Evolutionary conservation across 805 yeast species (phyloP), one percentile per base, ranked within the genome.

Genomic region (Sungouiella thailandica): DNA sequence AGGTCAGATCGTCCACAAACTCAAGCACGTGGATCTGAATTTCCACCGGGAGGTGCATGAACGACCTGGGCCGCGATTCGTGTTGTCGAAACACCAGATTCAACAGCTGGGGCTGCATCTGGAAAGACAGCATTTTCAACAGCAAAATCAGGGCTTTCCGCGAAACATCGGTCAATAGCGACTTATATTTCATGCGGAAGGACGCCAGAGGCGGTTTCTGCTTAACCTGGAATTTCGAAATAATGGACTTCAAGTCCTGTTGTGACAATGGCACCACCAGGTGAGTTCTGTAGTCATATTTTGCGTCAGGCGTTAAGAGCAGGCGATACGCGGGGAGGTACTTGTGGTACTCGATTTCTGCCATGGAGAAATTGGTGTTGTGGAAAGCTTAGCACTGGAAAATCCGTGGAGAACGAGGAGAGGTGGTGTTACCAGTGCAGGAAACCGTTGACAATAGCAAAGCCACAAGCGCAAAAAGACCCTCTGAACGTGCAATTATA

Each of bases 291-390:
- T 75, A 75, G 47, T 75, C 80, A 47, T 72, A 75, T 14, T 65
- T 57, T 8, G 68, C 66, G 31, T 55, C 58, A 1, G 80, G 80
- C 26, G 62, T 65, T 17, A 75, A 52, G 17, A 75, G 57, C 4
- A 78, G 73, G 27, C 79, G 58, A 49, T 75, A 75, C 2, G 79
- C 72, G 6, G 78, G 78, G 17, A 73, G 55, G 46, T 65, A 61
- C 17, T 32, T 28, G 24, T 27, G 36, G 23, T 38, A 35, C 24
- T 41, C 42, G 7, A 39, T 29, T n/a, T 43, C 42, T 11, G 47
- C 23, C 47, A 43, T 43, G 23, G 9, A 16, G 4, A 10, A 4
- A 18, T 7, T 7, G 22, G 22, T n/a, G n/a, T n/a, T n/a, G n/a
- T n/a, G n/a, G n/a, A n/a, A n/a, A n/a, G n/a, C n/a, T n/a, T n/a